Percentiles rank a stretch among this genome's conserved stretches.
phyloP scores from a whole-genome alignment of 768 basidiomycete species.

The Phlegmacium glaucopus region DNA sequence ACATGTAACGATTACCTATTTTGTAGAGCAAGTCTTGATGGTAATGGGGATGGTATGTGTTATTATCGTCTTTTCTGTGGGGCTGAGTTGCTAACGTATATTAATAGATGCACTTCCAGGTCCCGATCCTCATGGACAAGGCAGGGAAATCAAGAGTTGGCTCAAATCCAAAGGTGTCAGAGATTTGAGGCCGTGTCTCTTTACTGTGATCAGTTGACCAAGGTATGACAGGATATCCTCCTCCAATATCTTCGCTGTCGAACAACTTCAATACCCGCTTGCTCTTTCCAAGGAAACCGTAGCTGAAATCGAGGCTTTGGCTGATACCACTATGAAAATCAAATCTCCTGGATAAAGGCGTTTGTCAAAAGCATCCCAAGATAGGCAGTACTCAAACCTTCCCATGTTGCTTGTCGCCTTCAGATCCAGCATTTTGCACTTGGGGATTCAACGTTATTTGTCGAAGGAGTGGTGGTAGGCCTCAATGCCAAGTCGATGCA shows the following conservation, averaged over 20 bases:
- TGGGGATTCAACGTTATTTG: too few relatives aligned
- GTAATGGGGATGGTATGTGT: too few relatives aligned
- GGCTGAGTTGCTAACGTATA: conserved; percentile 2
- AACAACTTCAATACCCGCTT: not conserved
- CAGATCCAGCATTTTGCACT: too few relatives aligned
- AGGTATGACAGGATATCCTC: conserved; percentile 60
- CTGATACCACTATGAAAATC: conserved; percentile 60
- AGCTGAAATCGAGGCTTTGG: conserved; percentile 69
- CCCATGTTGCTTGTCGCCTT: conserved; percentile 85
- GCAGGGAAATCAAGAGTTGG: conserved; percentile 88
- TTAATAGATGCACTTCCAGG: too few relatives aligned
- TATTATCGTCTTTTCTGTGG: too few relatives aligned
- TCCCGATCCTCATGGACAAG: too few relatives aligned
- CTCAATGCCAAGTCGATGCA: too few relatives aligned
- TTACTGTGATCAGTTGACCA: conserved; percentile 87
- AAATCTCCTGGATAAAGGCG: conserved; percentile 80
- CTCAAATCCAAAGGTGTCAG: conserved; percentile 81
- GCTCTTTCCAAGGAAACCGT: conserved; percentile 84
- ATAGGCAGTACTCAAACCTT: conserved; percentile 89
- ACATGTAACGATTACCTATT: too few relatives aligned
- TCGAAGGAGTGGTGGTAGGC: too few relatives aligned
- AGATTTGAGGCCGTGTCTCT: conserved; percentile 93
- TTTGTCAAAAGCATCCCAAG: conserved; percentile 93
- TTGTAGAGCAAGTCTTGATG: too few relatives aligned
- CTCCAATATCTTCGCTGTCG: not conserved